These are phyloP conservation scores for Pouteria glomerata DNA, from an alignment of 148 eudicot genomes.

Conservation along the genomic window DNA sequence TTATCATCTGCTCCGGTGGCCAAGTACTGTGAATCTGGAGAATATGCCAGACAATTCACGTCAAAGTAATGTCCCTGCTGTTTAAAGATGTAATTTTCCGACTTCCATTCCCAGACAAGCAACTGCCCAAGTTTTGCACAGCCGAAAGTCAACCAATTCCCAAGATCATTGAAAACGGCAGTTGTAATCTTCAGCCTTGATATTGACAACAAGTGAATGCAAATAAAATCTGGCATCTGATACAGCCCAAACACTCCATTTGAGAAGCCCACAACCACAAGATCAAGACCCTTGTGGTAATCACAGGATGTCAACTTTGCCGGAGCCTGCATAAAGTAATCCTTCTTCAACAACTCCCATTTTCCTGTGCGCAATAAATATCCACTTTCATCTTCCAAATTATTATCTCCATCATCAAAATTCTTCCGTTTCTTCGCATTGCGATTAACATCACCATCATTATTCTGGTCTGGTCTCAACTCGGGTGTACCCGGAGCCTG, in stretches of 20 bases:
- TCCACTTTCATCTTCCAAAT: conserved; percentile 30
- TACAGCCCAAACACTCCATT: conserved; percentile 91
- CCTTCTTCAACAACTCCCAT: conserved; percentile 85
- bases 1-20: conserved; percentile 99
- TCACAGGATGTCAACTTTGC: conserved; percentile 74
- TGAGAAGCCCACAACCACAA: conserved; percentile 81
- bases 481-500: conserved; percentile 86
- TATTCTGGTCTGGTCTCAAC: conserved; percentile 32
- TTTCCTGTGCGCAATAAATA: conserved; percentile 51
- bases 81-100: conserved; percentile 88
- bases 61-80: conserved; percentile 99
- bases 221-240: conserved; percentile 90
- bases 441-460: conserved; percentile 12
- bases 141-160: conserved; percentile 94
- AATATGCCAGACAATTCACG: conserved; percentile 90
- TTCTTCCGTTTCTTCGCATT: conserved; percentile 60
- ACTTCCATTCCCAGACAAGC: conserved; percentile 99
- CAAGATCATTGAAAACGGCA: conserved; percentile 74
- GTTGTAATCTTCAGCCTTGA: conserved; percentile 86
- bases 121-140: conserved; percentile 95
- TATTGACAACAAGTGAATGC: conserved; percentile 80
- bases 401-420: conserved; percentile 31
- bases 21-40: conserved; percentile 90
- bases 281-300: conserved; percentile 73
- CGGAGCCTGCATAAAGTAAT: conserved; percentile 84